phyloP scores from a whole-genome alignment of 352 stramenopile species.

The Phytopythium litorale region DNA sequence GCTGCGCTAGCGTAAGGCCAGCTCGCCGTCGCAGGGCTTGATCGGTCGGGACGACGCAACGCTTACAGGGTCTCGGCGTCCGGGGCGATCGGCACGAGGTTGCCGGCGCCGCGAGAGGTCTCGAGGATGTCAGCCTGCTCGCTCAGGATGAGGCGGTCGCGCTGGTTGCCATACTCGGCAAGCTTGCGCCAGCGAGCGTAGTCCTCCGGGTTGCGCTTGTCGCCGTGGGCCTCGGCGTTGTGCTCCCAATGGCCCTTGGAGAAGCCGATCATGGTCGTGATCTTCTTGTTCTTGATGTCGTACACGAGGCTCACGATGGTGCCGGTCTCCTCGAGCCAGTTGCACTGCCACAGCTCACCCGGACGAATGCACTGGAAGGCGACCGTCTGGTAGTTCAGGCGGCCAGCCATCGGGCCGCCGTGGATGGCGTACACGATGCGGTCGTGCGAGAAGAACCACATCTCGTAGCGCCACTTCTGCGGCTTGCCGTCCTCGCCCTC shows the following conservation, averaged over 20 bases:
- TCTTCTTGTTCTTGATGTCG: conserved; percentile 45
- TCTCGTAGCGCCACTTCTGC: conserved; percentile 58
- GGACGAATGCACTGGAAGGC: conserved; percentile 53
- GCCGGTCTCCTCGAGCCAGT: conserved; percentile 57
- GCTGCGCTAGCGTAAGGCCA: not conserved
- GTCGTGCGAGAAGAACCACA: conserved; percentile 57
- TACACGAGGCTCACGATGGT: conserved; percentile 51
- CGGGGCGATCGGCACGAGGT: conserved; percentile 41
- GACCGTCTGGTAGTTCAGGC: conserved; percentile 57
- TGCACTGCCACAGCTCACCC: conserved; percentile 57
- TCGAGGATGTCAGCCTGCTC: conserved; percentile 49
- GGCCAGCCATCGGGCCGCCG: conserved; percentile 45
- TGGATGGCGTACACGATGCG: conserved; percentile 60
- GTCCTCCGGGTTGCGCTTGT: conserved; percentile 56
- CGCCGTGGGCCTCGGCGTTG: conserved; percentile 35
- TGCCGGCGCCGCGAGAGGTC: conserved; percentile 29
- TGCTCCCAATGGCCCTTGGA: conserved; percentile 59
- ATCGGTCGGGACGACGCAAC: not conserved
- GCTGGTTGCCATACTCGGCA: conserved; percentile 38
- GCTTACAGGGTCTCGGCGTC: conserved; percentile 43
- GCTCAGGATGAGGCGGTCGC: conserved; percentile 44
- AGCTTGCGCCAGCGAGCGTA: conserved; percentile 51
- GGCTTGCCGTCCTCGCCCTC: conserved; percentile 34
- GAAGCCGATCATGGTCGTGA: conserved; percentile 50
- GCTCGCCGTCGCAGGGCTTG: not conserved